These are phyloP conservation scores for Beverwykella pulmonaria DNA, from an alignment of 495 filamentous ascomycete genomes.

Conservation along the genomic window DNA sequence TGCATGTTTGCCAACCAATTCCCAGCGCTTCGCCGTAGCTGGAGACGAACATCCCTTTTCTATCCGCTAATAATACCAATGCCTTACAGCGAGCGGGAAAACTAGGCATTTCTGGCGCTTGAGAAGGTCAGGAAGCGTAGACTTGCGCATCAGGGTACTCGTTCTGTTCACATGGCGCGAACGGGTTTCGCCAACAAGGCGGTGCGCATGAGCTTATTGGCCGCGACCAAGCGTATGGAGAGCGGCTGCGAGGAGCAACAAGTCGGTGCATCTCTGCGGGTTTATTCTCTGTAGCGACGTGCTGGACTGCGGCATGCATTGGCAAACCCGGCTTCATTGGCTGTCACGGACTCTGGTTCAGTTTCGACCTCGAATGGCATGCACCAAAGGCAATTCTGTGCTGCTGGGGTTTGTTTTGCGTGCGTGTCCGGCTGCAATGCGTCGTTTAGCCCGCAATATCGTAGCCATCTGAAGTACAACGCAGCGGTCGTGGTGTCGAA, in stretches of 20 bases:
- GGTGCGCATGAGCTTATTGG: constrained; percentile 37
- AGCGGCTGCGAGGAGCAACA: constrained; percentile 18
- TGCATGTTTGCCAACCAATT: constrained; percentile 24
- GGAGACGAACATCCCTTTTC: neutral
- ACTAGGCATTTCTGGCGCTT: neutral
- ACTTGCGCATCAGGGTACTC: constrained; percentile 32
- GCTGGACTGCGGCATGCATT: constrained; percentile 31
- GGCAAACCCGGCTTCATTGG: constrained; percentile 27
- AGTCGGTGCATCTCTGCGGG: constrained; percentile 7
- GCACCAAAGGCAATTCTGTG: constrained; percentile 32
- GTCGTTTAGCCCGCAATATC: constrained; percentile 31
- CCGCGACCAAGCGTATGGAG: neutral
- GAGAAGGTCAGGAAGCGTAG: neutral
- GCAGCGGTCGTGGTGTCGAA: neutral
- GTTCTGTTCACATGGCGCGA: constrained; percentile 11
- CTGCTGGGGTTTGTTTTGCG: constrained; percentile 32
- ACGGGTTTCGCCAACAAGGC: constrained; percentile 19
- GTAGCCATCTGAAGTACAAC: constrained; percentile 11
- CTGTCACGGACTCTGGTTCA: constrained; percentile 32
- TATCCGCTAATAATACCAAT: constrained; percentile 23
- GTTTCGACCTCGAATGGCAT: constrained; percentile 35
- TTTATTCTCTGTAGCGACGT: constrained; percentile 11
- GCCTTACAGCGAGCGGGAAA: constrained; percentile 11
- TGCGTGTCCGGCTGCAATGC: constrained; percentile 35
- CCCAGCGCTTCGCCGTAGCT: constrained; percentile 28